Base-by-base conservation (phyloP, 2,329 filamentous ascomycete genomes). In the Berkeleyomyces rouxiae region DNA sequence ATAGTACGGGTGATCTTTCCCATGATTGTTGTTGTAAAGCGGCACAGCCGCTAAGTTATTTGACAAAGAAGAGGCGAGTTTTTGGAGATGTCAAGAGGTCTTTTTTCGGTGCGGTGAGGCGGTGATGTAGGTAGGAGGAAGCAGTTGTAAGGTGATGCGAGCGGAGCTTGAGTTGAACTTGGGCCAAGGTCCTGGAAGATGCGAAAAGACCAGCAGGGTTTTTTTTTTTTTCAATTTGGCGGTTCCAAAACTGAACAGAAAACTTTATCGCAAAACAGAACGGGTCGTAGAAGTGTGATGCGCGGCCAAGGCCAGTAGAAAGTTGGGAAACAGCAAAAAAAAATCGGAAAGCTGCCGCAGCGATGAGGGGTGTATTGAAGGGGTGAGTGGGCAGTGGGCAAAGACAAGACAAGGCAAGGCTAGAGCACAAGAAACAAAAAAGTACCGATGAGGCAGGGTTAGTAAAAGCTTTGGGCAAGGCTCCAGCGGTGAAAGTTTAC, bases 1-100 rank as follows among this genome's bases (percentile, higher is more conserved):
- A 85, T 82, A 67, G 77, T 75, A 76, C 86, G 86, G 64, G 79
- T 82, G 70, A 86, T 86, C 75, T 82, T 85, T 71, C 81, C 83
- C 84, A 86, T 86, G 78, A 77, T 73, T 71, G 71, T 71, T 70
- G 72, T 72, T 47, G 36, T 57, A 10, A 9, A 49, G 31, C 72
- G n/a, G 60, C 37, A 36, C 40, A 16, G 37, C 49, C 60, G 37
- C 60, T 37, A 47, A n/a, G 46, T 55, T n/a, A 11, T 36, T 16
- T 55, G 7, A 37, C n/a, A 39, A 36, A 39, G 16, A 37, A n/a
- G n/a, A 55, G 33, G n/a, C 33, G 33, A 9, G 23, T 37, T n/a
- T 39, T n/a, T 13, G 39, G 33, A 39, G n/a, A 55, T 16, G 16
- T n/a, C 7, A 36, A 55, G 51, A 37, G 13, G 31, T 39, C 51